Base-by-base conservation (phyloP, 2,329 filamentous ascomycete species). In the Didymella exigua region DNA sequence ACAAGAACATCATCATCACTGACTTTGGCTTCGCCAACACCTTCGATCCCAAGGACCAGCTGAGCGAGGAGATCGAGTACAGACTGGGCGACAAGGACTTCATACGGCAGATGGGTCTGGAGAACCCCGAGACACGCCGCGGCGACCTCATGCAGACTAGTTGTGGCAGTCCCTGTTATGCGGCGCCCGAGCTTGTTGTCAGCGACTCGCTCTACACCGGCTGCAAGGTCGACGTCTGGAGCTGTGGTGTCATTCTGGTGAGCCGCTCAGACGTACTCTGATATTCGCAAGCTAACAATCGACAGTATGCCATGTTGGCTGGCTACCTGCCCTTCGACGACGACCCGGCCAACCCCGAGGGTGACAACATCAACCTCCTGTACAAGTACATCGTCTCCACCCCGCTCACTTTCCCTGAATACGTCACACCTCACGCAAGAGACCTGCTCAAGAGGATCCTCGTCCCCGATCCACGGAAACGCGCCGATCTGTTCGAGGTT, bases 371-470 rank as follows among this genome's bases (percentile, higher is more conserved):
- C 79, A 99, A 99, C 74, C 84, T 99, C 10, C 82, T 99, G 24
- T 99, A 99, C 84, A 98, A 98, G 79, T 99, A 99, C 78, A 99
- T 99, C 67, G 93, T 97, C 56, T 96, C 91, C 50, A 99, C 95
- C 1, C 93, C 93, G 30, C 84, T 99, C 36, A 98, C 93, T 4
- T 99, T 99, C 75, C 95, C 95, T 58, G 95, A 99, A 86, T 98
- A 98, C 73, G 95, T 99, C 65, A 96, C 95, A 7, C 95, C 95
- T 7, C 95, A 99, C 75, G 93, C 95, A 19, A 86, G 95, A 68
- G 95, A 99, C 75, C 84, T 99, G 0, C 81, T 99, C 41, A 88
- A 95, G 57, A 87, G 95, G 48, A 99, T 99, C 56, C 83, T 99
- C 37, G 95, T 99, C 0, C 93, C 95, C 5, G 95, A 98, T 74